A percentile compares a stretch with the other conserved stretches of the same genome.
These are phyloP conservation scores for Zizania palustris DNA, from an alignment of 202 grass and related monocot species.

Conservation along the genomic window DNA sequence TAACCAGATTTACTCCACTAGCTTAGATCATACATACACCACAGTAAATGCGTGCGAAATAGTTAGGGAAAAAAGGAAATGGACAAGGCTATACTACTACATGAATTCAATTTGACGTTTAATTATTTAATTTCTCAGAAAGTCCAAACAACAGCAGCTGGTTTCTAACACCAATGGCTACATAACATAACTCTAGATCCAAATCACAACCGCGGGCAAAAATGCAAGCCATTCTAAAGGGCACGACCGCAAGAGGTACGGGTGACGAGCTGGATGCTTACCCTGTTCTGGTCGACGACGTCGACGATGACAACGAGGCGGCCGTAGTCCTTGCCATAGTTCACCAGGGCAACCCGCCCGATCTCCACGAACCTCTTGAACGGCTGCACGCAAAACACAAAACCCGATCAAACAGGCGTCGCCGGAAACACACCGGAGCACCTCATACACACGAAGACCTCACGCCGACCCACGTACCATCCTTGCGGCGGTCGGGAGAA, in stretches of 20 bases:
- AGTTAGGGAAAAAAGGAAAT: not conserved
- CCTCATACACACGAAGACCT: not conserved
- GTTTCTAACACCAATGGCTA: too few relatives aligned
- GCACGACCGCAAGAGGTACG: not conserved
- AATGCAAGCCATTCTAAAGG: not conserved
- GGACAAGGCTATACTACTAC: not conserved
- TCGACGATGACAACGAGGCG: constrained; percentile 76
- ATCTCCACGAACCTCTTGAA: constrained; percentile 82
- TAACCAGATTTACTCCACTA: not conserved
- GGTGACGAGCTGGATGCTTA: constrained; percentile 16
- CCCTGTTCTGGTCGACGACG: constrained; percentile 72
- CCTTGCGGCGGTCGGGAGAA: constrained; percentile 14
- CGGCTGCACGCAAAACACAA: constrained; percentile 42
- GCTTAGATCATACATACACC: not conserved
- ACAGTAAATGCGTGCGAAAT: not conserved
- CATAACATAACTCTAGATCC: not conserved
- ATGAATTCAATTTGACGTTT: not conserved
- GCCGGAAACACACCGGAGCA: not conserved
- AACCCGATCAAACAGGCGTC: not conserved
- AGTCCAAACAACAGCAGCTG: not conserved
- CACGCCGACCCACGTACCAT: constrained; percentile 31
- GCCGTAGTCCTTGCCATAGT: constrained; percentile 79
- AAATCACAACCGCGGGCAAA: not conserved
- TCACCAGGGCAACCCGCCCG: constrained; percentile 71
- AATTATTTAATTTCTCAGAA: not conserved